These are phyloP conservation scores for Blastobotrys proliferans DNA, from an alignment of 1,139 yeast genomes.

Conservation along the genomic window DNA sequence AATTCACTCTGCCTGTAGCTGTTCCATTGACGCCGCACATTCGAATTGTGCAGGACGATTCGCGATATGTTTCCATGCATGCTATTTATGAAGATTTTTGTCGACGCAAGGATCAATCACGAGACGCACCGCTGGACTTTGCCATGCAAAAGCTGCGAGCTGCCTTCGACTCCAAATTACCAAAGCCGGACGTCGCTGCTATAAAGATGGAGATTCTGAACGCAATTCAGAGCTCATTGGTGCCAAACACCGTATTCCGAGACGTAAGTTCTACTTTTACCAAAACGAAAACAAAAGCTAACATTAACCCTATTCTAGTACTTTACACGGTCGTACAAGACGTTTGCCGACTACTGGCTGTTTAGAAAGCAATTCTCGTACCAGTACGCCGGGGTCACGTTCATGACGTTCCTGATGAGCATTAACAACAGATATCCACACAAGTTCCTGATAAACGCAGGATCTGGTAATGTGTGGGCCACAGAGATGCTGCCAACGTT, in stretches of 20 bases:
- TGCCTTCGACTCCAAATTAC: slow-evolving; percentile 86
- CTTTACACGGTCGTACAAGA: slow-evolving; percentile 59
- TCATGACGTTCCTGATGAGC: slow-evolving; percentile 92
- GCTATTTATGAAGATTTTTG: slow-evolving; percentile 88
- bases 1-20: slow-evolving; percentile 85
- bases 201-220: slow-evolving; percentile 86
- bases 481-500: slow-evolving; percentile 83
- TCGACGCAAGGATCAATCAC: slow-evolving; percentile 62
- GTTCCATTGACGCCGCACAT: slow-evolving; percentile 95
- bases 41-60: slow-evolving; percentile 81
- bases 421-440: slow-evolving; percentile 92
- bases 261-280: slow-evolving; percentile 36
- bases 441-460: slow-evolving; percentile 77
- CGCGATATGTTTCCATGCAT: slow-evolving; percentile 74
- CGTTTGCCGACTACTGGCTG: slow-evolving; percentile 93
- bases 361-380: slow-evolving; percentile 94
- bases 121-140: slow-evolving; percentile 88
- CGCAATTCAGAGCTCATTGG: slow-evolving; percentile 81
- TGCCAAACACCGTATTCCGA: slow-evolving; percentile 80
- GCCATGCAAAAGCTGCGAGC: slow-evolving; percentile 84
- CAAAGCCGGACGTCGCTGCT: slow-evolving; percentile 87
- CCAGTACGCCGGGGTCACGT: slow-evolving; percentile 92
- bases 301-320: slow-evolving; percentile 27
- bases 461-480: slow-evolving; percentile 88
- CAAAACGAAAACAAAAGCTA: neutral